Conservation (phyloP, 306 rosid genomes). For the Erythrophleum fordii region DNA sequence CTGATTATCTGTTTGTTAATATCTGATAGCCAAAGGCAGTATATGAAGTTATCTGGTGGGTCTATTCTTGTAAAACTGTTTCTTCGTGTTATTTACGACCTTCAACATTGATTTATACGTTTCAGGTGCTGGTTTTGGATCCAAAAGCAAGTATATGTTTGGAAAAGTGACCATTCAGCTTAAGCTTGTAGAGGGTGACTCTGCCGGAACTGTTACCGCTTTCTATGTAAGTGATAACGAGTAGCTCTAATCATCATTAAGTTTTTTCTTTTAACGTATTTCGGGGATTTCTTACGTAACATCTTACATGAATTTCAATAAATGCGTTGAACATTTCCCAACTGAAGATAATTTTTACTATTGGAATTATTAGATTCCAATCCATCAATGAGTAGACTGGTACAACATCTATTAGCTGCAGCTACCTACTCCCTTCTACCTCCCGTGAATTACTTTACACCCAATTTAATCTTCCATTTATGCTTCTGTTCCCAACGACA, state of each 20-base stretch:
- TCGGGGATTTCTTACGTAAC: not conserved
- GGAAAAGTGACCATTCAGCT: conserved; percentile 85
- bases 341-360: not conserved
- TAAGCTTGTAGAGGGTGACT: conserved; percentile 89
- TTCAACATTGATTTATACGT: conserved; percentile 3
- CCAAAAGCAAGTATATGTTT: conserved; percentile 82
- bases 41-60: not conserved
- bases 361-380: conserved; percentile 10
- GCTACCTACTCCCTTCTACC: conserved; percentile 29
- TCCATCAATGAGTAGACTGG: conserved; percentile 6
- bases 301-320: not conserved
- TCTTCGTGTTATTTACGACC: not conserved
- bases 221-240: conserved; percentile 67
- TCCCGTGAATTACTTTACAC: conserved; percentile 26
- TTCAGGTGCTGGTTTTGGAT: conserved; percentile 88
- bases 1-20: too few species aligned
- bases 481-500: not conserved
- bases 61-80: not conserved
- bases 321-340: conserved; percentile 1
- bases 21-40: too few species aligned
- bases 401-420: not conserved
- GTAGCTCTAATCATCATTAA: not conserved
- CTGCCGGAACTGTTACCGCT: conserved; percentile 96
- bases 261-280: not conserved
- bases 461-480: conserved; percentile 46